Evolutionary conservation across 2,329 filamentous ascomycete species (phyloP).

Genomic region (Leptographium wingfieldii): DNA sequence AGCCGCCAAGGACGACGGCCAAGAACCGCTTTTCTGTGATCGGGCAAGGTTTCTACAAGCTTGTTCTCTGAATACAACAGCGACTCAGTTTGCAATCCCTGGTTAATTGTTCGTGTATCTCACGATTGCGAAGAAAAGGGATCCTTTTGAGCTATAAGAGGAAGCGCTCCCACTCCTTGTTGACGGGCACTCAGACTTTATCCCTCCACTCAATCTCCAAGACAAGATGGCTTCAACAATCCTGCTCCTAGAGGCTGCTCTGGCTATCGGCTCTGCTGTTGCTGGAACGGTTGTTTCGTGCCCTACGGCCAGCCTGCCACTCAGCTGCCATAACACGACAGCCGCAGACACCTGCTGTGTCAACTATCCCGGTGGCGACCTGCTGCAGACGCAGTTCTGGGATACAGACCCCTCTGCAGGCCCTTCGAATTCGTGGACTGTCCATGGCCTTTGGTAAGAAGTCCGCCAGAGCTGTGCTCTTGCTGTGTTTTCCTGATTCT

Average conservation of each 20-base stretch:
- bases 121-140: background rate
- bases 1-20: background rate
- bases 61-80: background rate
- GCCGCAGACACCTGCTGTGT: conserved; percentile 4
- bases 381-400: conserved; percentile 46
- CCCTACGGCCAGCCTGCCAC: background rate
- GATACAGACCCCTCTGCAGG: conserved; percentile 44
- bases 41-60: background rate
- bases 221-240: background rate
- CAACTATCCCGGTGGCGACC: conserved; percentile 6
- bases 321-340: conserved; percentile 7
- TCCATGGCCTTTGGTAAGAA: conserved; percentile 43
- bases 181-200: background rate
- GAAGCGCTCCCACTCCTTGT: no score
- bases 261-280: background rate
- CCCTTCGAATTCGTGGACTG: conserved; percentile 42
- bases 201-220: background rate
- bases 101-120: background rate
- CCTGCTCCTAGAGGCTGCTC: background rate
- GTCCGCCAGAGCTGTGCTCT: background rate
- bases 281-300: background rate
- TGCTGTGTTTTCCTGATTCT: background rate
- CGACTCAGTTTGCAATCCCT: background rate
- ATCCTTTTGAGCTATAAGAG: background rate
- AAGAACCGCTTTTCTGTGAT: background rate